Evolutionary conservation across 2,329 filamentous ascomycete genomes (phyloP).

Genomic region (Ascochyta koolunga): DNA sequence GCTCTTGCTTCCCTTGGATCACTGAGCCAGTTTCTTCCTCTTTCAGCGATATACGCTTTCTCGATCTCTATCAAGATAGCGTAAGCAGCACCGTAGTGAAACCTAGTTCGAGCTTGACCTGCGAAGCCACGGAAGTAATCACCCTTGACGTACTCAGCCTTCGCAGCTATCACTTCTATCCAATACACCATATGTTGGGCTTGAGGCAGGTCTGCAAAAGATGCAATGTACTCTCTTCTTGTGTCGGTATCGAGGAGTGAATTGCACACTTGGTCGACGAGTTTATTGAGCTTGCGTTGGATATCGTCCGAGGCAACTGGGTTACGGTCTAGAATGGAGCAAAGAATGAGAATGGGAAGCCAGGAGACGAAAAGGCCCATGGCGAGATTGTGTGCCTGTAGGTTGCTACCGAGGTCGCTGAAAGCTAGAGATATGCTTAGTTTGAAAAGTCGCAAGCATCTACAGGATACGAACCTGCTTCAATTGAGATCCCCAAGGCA

Average conservation of each 20-base stretch:
- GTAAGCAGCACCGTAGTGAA: constrained; percentile 49
- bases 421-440: constrained; percentile 29
- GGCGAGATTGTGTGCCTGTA: constrained; percentile 51
- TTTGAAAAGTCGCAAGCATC: too few species aligned
- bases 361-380: constrained; percentile 52
- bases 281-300: constrained; percentile 43
- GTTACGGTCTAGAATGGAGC: constrained; percentile 53
- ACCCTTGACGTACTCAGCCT: constrained; percentile 23
- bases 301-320: constrained; percentile 49
- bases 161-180: constrained; percentile 30
- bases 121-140: constrained; percentile 49
- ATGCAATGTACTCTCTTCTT: constrained; percentile 29
- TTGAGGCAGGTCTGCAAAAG: constrained; percentile 30
- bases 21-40: constrained; percentile 43
- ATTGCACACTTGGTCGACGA: constrained; percentile 41
- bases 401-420: constrained; percentile 42
- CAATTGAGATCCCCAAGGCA: constrained; percentile 41
- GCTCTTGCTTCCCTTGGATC: constrained; percentile 23
- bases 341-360: constrained; percentile 52
- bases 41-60: constrained; percentile 40
- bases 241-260: constrained; percentile 34
- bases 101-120: constrained; percentile 32
- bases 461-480: not conserved
- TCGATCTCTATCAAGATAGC: constrained; percentile 50
- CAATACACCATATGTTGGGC: constrained; percentile 25